Conservation (phyloP, 176 grass and related monocot genomes). For the Carex pumila region DNA sequence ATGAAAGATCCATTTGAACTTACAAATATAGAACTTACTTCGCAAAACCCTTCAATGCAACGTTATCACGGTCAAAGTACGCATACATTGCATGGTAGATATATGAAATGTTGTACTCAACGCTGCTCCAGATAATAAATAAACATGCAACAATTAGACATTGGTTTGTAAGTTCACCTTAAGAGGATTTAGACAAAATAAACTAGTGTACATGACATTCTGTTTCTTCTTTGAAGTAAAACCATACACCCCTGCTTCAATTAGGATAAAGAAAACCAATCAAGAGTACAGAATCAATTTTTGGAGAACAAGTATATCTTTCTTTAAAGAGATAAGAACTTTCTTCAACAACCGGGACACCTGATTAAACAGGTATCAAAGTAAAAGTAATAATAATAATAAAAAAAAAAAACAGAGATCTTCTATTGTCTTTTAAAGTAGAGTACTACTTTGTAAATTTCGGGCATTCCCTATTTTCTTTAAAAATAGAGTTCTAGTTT, state of each 20-base stretch:
- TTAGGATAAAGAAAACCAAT: background rate
- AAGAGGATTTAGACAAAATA: background rate
- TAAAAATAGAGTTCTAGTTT: background rate
- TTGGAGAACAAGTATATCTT: background rate
- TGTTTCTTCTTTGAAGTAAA: background rate
- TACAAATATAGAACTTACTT: constrained; percentile 30
- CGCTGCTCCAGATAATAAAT: constrained; percentile 19
- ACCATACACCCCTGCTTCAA: background rate
- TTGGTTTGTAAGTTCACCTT: background rate
- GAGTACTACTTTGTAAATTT: background rate
- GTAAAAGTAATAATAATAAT: too few relatives aligned
- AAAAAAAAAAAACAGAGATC: background rate
- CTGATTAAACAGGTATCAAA: background rate
- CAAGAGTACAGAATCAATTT: background rate
- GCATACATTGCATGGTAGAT: constrained; percentile 43
- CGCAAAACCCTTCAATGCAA: constrained; percentile 32
- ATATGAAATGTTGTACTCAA: constrained; percentile 37
- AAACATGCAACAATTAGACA: constrained; percentile 3
- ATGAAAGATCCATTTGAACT: background rate
- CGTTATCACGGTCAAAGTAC: constrained; percentile 37
- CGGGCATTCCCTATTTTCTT: background rate
- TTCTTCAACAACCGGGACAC: too few relatives aligned
- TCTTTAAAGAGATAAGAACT: background rate
- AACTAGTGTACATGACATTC: background rate
- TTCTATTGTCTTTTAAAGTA: background rate